A percentile compares a stretch with the other conserved stretches of the same genome.
Evolutionary conservation across 352 stramenopile species (phyloP).

Genomic region (Globisporangium apiculatum): DNA sequence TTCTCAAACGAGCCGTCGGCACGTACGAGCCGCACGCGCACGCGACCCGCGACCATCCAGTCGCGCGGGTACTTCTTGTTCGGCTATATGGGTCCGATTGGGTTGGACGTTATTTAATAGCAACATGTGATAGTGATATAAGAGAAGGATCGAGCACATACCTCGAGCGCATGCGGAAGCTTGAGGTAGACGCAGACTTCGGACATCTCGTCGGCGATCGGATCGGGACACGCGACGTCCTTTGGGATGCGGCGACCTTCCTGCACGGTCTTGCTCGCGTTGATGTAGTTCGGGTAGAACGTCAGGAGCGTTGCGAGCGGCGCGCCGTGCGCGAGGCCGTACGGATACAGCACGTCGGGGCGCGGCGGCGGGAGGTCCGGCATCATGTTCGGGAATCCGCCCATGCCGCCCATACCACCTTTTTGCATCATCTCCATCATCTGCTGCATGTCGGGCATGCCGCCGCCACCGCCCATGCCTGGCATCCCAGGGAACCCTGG

Average conservation of each 20-base stretch:
- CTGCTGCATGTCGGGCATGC: conserved; percentile 28
- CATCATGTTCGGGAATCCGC: conserved; percentile 36
- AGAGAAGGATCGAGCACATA: conserved; percentile 7
- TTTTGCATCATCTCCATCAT: conserved; percentile 46
- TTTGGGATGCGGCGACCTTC: conserved; percentile 70
- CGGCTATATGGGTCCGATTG: conserved; percentile 15
- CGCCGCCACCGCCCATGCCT: conserved; percentile 34
- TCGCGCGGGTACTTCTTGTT: conserved; percentile 81
- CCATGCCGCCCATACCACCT: conserved; percentile 25
- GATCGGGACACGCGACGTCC: conserved; percentile 53
- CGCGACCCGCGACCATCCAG: conserved; percentile 57
- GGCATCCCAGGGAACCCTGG: conserved; percentile 16
- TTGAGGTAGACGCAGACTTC: conserved; percentile 80
- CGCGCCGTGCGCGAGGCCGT: conserved; percentile 49
- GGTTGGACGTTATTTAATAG: too few relatives aligned
- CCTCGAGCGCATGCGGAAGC: conserved; percentile 75
- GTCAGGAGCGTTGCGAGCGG: conserved; percentile 55
- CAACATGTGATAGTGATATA: neutral
- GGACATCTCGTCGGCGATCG: conserved; percentile 74
- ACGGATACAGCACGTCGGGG: conserved; percentile 62
- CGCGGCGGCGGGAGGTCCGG: conserved; percentile 26
- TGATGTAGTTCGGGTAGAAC: conserved; percentile 87
- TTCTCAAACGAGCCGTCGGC: conserved; percentile 59
- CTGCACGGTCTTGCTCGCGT: conserved; percentile 76
- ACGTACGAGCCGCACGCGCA: conserved; percentile 65